Evolutionary conservation across 2,329 filamentous ascomycete species (phyloP), one percentile per base, ranked within the genome.

Genomic region (Clonostachys rhizophaga): DNA sequence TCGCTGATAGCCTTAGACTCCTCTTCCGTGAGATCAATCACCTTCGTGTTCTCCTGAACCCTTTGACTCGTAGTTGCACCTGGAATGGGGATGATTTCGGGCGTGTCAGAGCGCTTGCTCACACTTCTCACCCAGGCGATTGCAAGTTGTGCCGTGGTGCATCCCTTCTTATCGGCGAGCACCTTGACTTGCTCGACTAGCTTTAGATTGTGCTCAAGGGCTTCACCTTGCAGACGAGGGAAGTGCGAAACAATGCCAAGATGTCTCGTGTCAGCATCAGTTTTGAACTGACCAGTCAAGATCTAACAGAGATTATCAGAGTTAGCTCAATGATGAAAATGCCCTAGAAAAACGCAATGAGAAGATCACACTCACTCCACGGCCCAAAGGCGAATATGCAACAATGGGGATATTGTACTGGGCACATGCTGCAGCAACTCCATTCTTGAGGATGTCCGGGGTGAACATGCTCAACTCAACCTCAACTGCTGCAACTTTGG

Each of bases 331-430:
- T 50, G 45, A 16, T 14, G n/a, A 36, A 2, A 14, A 16, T 33
- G 18, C 1, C 12, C 17, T 10, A 18, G 16, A 34, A 34, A n/a
- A 4, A 1, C 9, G 5, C 6, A 20, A 18, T 8, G 14, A 11
- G 34, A 16, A 10, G 14, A 9, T 61, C 67, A 56, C 60, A 30
- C 24, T 30, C 3, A 71, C 68, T 2, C 76, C 75, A 24, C 78
- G 70, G 5, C 86, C 83, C 0, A 91, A 70, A 1, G 88, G 87
- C 41, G 84, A 85, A 65, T 90, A 91, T 1, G 84, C 86, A 35
- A 89, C 66, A 43, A 91, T 68, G 0, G 86, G 83, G 50, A 92
- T 89, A 42, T 73, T 68, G 42, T 86, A 64, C 59, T 91, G 75
- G 1, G 70, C 74, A 56, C 81, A 86, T 0, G 78, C 73, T 3